Evolutionary conservation across 352 stramenopile genomes (phyloP).

Genomic region (Thraustochytrium sp.): DNA sequence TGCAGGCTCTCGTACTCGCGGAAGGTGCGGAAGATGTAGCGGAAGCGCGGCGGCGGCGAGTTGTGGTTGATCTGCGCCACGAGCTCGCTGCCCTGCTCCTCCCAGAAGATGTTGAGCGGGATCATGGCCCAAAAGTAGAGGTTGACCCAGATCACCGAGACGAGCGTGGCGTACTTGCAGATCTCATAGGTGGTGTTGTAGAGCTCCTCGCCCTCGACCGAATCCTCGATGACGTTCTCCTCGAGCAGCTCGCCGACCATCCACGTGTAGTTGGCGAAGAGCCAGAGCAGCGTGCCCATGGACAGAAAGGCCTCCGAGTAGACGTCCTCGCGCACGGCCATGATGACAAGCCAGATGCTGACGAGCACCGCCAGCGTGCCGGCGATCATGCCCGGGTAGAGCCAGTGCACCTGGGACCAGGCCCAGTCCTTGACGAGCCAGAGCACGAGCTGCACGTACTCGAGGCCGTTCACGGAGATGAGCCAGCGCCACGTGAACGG

Average conservation of each 20-base stretch:
- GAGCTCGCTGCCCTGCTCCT: conserved; percentile 10
- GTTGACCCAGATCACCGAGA: background rate
- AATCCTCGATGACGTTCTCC: conserved; percentile 32
- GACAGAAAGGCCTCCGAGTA: conserved; percentile 36
- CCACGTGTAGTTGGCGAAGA: conserved; percentile 28
- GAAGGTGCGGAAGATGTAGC: conserved; percentile 21
- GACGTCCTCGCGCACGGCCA: background rate
- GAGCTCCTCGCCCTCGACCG: conserved; percentile 10
- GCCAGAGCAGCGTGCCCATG: conserved; percentile 13
- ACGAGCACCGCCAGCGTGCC: background rate
- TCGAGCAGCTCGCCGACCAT: conserved; percentile 26
- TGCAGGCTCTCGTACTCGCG: conserved; percentile 37
- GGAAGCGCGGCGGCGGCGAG: conserved; percentile 27
- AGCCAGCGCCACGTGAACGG: background rate
- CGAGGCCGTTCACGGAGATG: conserved; percentile 23
- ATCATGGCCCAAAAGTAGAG: conserved; percentile 24
- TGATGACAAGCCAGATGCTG: conserved; percentile 4
- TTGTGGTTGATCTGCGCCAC: conserved; percentile 18
- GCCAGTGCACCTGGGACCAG: conserved; percentile 35
- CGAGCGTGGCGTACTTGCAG: background rate
- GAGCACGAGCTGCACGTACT: conserved; percentile 28
- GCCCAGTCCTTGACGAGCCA: conserved; percentile 31
- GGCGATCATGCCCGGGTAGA: conserved; percentile 15
- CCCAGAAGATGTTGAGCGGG: conserved; percentile 18
- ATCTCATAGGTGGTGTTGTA: conserved; percentile 22